Base-by-base conservation (phyloP, 192 early-diverging fungal genomes). In the Mortierella alpina region DNA sequence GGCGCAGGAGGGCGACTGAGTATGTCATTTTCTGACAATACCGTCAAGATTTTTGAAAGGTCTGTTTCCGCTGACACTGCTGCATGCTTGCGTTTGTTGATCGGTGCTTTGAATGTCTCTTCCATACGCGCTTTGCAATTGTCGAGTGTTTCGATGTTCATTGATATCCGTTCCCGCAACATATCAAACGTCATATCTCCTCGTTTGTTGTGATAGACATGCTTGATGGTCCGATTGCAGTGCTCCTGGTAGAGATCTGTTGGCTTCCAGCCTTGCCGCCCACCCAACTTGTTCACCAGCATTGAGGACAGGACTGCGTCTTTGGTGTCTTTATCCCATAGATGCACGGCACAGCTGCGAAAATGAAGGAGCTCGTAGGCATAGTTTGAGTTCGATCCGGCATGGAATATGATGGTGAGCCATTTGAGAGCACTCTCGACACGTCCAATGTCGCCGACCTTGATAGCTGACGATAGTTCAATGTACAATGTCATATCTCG, bases 351-450 rank as follows among this genome's bases (percentile, higher is more conserved):
- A 8, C 13, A 46, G 40, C 10, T 60, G 17, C n/a, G 12, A 46
- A 72, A 31, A 6, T 47, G 58, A 15, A 72, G 46, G 45, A 63
- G 70, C 23, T 72, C 44, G 53, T 39, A 13, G n/a, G 20, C 61
- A 56, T 72, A 72, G 53, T 72, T 63, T 22, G 56, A 63, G 11
- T 22, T 52, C 5, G 4, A 4, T 20, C 53, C 42, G 44, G 70
- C 59, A 10, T 72, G 47, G 44, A 64, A 54, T 52, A 63, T 72
- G 22, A 63, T 53, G 49, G 60, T 63, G 51, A 72, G 18, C 39
- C n/a, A 20, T 41, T 57, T 53, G 14, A 70, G 12, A 5, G 53
- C 48, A n/a, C 40, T 31, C 59, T 70, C 68, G 22, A 59, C 41
- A 6, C 70, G 70, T 9, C 61, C 70, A 40, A 57, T 22, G 41